These are phyloP conservation scores for Aspergillus kassunensis DNA, from an alignment of 495 filamentous ascomycete species.

Conservation along the genomic window DNA sequence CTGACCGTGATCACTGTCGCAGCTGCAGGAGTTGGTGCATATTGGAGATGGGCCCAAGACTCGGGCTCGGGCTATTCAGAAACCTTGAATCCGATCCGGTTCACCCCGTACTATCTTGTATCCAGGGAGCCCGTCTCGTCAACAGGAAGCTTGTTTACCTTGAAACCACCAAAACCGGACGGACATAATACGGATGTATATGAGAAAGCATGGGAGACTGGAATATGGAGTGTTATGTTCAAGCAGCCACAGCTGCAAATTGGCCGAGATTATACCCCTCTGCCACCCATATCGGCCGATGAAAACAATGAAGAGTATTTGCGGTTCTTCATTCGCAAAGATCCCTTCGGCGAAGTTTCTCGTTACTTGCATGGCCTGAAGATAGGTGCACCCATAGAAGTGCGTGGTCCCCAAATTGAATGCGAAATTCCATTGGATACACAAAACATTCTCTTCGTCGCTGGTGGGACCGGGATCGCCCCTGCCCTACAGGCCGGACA, in stretches of 20 bases:
- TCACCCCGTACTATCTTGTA: constrained; percentile 64
- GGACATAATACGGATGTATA: constrained; percentile 41
- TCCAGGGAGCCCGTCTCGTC: constrained; percentile 65
- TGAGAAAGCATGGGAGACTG: constrained; percentile 51
- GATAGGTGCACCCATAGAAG: constrained; percentile 58
- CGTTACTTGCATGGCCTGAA: constrained; percentile 62
- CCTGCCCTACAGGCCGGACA: constrained; percentile 78
- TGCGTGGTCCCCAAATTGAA: constrained; percentile 76
- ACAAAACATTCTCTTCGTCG: constrained; percentile 70
- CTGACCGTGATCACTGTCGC: constrained; percentile 31
- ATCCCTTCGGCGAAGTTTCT: constrained; percentile 59
- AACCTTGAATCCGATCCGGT: constrained; percentile 51
- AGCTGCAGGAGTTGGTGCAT: constrained; percentile 37
- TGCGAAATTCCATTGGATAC: constrained; percentile 54
- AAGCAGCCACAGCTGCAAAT: constrained; percentile 94
- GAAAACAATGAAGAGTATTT: constrained; percentile 39
- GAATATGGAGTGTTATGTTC: constrained; percentile 82
- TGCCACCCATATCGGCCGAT: constrained; percentile 51
- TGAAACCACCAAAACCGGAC: constrained; percentile 46
- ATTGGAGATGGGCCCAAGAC: constrained; percentile 30
- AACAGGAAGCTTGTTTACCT: constrained; percentile 70
- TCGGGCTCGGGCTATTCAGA: constrained; percentile 21
- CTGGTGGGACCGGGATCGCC: constrained; percentile 91
- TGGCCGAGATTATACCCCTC: constrained; percentile 79
- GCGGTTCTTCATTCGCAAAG: constrained; percentile 52